These are phyloP conservation scores for Calcarisporium arbuscula DNA, from an alignment of 2,329 filamentous ascomycete genomes.

Conservation along the genomic window DNA sequence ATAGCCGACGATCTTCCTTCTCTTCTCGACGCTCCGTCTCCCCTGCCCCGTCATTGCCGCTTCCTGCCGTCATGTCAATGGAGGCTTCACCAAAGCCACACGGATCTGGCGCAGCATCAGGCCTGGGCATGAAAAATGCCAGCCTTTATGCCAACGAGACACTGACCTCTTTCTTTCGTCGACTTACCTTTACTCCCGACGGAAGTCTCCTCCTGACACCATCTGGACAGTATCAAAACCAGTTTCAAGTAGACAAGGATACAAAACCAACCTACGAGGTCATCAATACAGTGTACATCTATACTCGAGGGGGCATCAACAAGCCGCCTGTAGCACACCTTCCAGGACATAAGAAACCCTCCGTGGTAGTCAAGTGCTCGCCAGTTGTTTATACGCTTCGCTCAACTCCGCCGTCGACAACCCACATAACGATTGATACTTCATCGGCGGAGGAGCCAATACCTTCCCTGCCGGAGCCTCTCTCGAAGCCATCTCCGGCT, in stretches of 20 bases:
- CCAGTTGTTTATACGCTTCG: constrained; percentile 82
- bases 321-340: constrained; percentile 93
- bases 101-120: constrained; percentile 41
- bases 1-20: constrained; percentile 92
- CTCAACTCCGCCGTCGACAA: constrained; percentile 61
- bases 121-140: constrained; percentile 69
- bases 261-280: constrained; percentile 75
- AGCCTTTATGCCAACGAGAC: constrained; percentile 96
- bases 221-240: constrained; percentile 87
- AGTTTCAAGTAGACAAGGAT: constrained; percentile 60
- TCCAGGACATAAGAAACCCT: constrained; percentile 96
- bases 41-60: constrained; percentile 84
- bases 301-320: constrained; percentile 92
- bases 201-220: constrained; percentile 91
- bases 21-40: constrained; percentile 83
- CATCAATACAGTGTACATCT: constrained; percentile 97
- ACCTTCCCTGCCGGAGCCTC: constrained; percentile 74
- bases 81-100: constrained; percentile 80
- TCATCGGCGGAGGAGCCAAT: constrained; percentile 82
- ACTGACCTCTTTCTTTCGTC: constrained; percentile 91
- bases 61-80: constrained; percentile 92
- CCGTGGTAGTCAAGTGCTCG: constrained; percentile 90
- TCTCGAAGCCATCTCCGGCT: constrained; percentile 54
- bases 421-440: constrained; percentile 91
- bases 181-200: constrained; percentile 90